phyloP scores from a whole-genome alignment of 2,329 filamentous ascomycete genomes.

The Sporothrix curviconia region DNA sequence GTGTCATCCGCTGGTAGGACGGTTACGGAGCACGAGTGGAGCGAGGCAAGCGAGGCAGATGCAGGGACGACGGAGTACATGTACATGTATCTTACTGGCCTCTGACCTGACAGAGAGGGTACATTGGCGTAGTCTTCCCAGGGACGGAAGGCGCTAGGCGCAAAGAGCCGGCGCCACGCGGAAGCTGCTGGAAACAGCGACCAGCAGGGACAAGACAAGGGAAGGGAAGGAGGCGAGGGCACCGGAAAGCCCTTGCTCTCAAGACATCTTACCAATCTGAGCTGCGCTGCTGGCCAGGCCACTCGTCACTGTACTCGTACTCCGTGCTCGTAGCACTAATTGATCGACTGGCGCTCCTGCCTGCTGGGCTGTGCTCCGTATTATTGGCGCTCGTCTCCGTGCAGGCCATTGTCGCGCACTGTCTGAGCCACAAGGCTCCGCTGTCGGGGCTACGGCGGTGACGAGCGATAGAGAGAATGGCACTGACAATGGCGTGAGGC shows the following conservation, averaged over 20 bases:
- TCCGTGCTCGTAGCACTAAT: too few species aligned
- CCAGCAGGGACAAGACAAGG: neutral
- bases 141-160: conserved; percentile 1
- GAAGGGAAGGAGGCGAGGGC: neutral
- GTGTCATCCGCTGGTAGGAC: neutral
- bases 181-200: conserved; percentile 11
- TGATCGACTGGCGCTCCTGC: too few species aligned
- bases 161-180: conserved; percentile 3
- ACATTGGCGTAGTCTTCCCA: neutral
- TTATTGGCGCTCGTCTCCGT: neutral
- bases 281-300: too few species aligned
- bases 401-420: neutral
- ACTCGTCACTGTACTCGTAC: neutral
- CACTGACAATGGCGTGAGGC: too few species aligned
- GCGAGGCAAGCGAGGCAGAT: neutral
- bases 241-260: neutral
- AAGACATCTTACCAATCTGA: too few species aligned
- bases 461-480: too few species aligned
- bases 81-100: neutral
- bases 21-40: neutral
- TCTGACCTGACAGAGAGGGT: neutral
- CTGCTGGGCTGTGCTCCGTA: neutral
- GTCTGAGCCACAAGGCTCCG: conserved; percentile 9
- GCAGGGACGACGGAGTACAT: neutral
- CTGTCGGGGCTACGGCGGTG: neutral